A percentile compares a stretch with the other conserved stretches of the same genome.
Evolutionary conservation across 2,329 filamentous ascomycete species (phyloP).

Genomic region (Chaetoscypha palmicola): DNA sequence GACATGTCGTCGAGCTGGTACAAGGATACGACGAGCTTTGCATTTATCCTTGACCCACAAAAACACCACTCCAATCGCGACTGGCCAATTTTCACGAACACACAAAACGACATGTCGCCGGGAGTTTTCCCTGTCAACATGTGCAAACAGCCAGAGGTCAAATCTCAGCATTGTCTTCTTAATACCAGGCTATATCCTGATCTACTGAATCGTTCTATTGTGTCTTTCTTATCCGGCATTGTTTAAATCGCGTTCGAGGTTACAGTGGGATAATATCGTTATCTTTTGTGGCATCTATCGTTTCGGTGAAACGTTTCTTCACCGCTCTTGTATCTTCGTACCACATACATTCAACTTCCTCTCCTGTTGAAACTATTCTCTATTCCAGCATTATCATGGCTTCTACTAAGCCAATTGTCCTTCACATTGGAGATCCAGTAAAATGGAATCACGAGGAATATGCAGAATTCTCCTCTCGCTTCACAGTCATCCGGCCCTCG

Average conservation of each 20-base stretch:
- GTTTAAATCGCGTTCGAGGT: too few relatives aligned
- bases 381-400: slow-evolving; percentile 9
- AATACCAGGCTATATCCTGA: too few relatives aligned
- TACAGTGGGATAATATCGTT: too few relatives aligned
- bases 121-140: too few relatives aligned
- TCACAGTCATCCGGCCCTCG: slow-evolving; percentile 42
- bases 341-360: not conserved
- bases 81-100: not conserved
- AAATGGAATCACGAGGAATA: slow-evolving; percentile 28
- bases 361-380: not conserved
- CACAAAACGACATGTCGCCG: slow-evolving; percentile 1
- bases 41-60: not conserved
- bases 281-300: too few relatives aligned
- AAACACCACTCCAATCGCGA: not conserved
- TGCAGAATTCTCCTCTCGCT: slow-evolving; percentile 35
- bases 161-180: too few relatives aligned
- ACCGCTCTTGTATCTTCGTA: slow-evolving; percentile 5
- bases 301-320: too few relatives aligned
- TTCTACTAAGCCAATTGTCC: slow-evolving; percentile 23
- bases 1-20: too few relatives aligned
- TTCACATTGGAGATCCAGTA: slow-evolving; percentile 31
- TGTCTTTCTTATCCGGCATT: too few relatives aligned
- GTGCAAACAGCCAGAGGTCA: too few relatives aligned
- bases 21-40: not conserved
- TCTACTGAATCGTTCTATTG: not conserved